A percentile compares a stretch with the other conserved stretches of the same genome.
Evolutionary conservation across 768 basidiomycete genomes (phyloP).

Genomic region (Royoungia palumana): DNA sequence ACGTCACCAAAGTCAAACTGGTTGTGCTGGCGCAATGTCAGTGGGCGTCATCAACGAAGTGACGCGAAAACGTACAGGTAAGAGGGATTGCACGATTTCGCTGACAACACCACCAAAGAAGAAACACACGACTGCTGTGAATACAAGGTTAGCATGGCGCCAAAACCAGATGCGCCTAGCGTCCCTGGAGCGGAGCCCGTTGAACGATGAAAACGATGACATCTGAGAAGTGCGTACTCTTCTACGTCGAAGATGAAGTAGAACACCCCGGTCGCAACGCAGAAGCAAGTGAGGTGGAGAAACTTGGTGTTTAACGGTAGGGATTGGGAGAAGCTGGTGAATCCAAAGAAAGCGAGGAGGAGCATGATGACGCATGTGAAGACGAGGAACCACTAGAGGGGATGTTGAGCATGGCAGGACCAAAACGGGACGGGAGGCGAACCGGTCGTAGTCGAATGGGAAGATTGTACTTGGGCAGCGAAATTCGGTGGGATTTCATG

Average conservation of each 20-base stretch:
- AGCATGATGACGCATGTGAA: conserved; percentile 69
- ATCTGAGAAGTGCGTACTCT: conserved; percentile 51
- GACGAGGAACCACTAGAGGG: conserved; percentile 71
- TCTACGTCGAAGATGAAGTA: conserved; percentile 88
- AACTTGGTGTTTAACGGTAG: conserved; percentile 78
- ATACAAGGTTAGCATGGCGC: conserved; percentile 67
- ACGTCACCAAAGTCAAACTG: conserved; percentile 72
- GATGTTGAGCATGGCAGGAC: conserved; percentile 3
- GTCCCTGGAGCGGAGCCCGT: conserved; percentile 43
- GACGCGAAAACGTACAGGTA: conserved; percentile 51
- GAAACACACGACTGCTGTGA: conserved; percentile 68
- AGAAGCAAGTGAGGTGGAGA: conserved; percentile 75
- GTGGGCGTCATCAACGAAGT: not conserved
- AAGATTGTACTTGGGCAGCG: conserved; percentile 62
- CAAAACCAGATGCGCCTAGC: conserved; percentile 84
- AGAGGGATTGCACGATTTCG: conserved; percentile 74
- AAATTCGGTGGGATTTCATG: conserved; percentile 69
- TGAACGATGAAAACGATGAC: not conserved
- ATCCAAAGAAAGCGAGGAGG: conserved; percentile 68
- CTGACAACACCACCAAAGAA: conserved; percentile 79
- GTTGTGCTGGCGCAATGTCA: conserved; percentile 48
- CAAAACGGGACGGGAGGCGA: conserved; percentile 12
- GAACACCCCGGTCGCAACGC: conserved; percentile 72
- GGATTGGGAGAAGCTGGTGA: conserved; percentile 64
- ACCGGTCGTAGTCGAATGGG: conserved; percentile 75